Evolutionary conservation across 495 filamentous ascomycete species (phyloP), one percentile per base, ranked within the genome.

Genomic region (Aspergillus nanangensis): DNA sequence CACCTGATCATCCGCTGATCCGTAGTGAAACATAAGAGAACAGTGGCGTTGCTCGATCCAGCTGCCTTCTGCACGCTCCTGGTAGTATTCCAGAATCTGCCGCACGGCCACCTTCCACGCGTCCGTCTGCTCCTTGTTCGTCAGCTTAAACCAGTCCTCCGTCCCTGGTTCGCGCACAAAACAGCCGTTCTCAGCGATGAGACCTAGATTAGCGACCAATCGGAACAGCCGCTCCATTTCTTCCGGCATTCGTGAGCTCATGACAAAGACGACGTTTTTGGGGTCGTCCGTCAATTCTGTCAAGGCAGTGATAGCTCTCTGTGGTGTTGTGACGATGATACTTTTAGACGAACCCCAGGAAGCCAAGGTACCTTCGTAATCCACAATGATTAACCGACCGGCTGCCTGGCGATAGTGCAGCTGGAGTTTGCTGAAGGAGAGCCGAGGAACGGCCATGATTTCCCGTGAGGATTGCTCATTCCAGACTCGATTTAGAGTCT

Each of bases 161-260:
- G 66, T 71, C n/a, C 80, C 74, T 41, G 77, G 79, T 47, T 85
- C 78, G 52, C 86, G 86, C 34, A 95, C 66, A 63, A 90, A 96
- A 56, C 87, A 95, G 2, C 91, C 91, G 60, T 93, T 95, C 65
- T 96, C 91, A 10, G 91, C 89, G 51, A 96, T 92, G 13, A 95
- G 71, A 2, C 91, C 91, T 2, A 96, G 71, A 38, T 83, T 80
- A 15, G 84, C 80, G 3, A 94, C 83, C 37, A 82, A 72, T 21
- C 80, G 79, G 75, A 96, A 95, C 8, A 94, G 70, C 1, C 80
- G 76, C 50, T 95, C 90, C 32, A 96, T 84, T 57, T 96, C 89
- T 57, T 95, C 87, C 0, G 88, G 84, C 56, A 81, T 82, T 20
- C 88, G 79, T 11, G 87, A 82, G 32, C 87, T 92, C 90, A 94